A percentile compares a stretch with the other conserved stretches of the same genome.
Conservation (phyloP, 495 filamentous ascomycete genomes). For the Neurospora discreta region DNA sequence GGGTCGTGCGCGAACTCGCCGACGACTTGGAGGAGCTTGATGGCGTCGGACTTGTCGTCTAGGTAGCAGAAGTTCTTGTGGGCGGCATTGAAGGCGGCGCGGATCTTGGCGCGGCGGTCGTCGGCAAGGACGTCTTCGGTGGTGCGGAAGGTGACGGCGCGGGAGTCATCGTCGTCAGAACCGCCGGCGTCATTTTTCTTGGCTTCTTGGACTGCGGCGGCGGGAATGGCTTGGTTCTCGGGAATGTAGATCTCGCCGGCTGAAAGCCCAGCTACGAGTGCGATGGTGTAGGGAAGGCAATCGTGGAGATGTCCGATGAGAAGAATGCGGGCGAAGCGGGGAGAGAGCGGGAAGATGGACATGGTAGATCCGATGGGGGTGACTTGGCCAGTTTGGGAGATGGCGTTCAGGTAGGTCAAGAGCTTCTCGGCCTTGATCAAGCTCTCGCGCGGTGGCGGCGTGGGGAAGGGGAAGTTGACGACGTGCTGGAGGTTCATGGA, state of each 20-base stretch:
- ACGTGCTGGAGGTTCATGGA: conserved; percentile 87
- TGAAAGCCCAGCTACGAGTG: conserved; percentile 78
- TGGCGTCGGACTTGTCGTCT: conserved; percentile 72
- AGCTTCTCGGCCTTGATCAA: conserved; percentile 81
- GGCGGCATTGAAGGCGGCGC: conserved; percentile 60
- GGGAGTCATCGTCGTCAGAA: conserved; percentile 7
- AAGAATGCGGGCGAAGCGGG: conserved; percentile 84
- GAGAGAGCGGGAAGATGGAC: conserved; percentile 78
- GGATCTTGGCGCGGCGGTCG: conserved; percentile 48
- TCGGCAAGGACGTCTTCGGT: conserved; percentile 58
- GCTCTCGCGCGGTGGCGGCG: conserved; percentile 69
- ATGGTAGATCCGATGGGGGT: conserved; percentile 69
- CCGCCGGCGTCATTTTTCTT: conserved; percentile 3
- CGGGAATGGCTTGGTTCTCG: conserved; percentile 61
- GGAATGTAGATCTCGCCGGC: conserved; percentile 83
- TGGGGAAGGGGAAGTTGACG: conserved; percentile 95
- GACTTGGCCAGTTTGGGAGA: conserved; percentile 57
- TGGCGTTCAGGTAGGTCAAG: conserved; percentile 59
- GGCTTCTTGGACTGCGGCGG: conserved; percentile 24
- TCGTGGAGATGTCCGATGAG: conserved; percentile 74
- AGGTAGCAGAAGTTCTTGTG: conserved; percentile 73
- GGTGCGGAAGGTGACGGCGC: conserved; percentile 36
- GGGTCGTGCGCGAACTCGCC: conserved; percentile 67
- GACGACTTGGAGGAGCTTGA: conserved; percentile 81
- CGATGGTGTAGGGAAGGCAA: conserved; percentile 78